These are phyloP conservation scores for Paraphysoderma sedebokerense DNA, from an alignment of 371 early-diverging fungal genomes.

Conservation along the genomic window DNA sequence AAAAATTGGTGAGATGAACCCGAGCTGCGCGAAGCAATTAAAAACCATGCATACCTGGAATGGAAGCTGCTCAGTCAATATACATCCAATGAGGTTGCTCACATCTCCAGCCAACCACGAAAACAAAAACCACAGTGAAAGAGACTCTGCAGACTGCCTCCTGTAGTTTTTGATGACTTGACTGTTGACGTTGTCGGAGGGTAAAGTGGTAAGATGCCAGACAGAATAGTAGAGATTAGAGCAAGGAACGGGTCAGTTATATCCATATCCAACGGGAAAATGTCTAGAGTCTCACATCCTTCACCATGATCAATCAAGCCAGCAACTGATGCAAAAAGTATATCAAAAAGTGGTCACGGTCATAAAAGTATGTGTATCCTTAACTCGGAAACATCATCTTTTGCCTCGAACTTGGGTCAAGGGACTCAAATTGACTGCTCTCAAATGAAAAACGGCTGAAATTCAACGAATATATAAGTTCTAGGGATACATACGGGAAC, in stretches of 20 bases:
- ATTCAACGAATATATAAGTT: not conserved
- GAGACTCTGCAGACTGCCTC: slow-evolving; percentile 26
- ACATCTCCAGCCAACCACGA: slow-evolving; percentile 76
- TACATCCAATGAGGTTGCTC: slow-evolving; percentile 54
- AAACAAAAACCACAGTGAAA: slow-evolving; percentile 47
- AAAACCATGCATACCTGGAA: slow-evolving; percentile 31
- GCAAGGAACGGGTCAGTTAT: too few relatives aligned
- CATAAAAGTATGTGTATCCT: not conserved
- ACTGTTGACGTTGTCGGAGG: slow-evolving; percentile 9
- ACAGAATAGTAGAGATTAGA: too few relatives aligned
- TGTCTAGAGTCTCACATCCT: not conserved
- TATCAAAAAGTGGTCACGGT: slow-evolving; percentile 1
- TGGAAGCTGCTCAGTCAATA: slow-evolving; percentile 49
- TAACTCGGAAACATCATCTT: too few relatives aligned
- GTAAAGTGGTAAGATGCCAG: too few relatives aligned
- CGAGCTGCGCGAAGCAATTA: not conserved
- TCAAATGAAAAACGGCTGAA: not conserved
- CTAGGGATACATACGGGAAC: slow-evolving; percentile 40
- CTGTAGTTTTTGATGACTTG: slow-evolving; percentile 44
- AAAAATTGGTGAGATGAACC: slow-evolving; percentile 20
- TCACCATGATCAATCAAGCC: slow-evolving; percentile 2
- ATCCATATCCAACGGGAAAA: too few relatives aligned
- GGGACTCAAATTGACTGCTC: not conserved
- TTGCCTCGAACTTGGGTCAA: not conserved
- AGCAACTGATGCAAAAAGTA: slow-evolving; percentile 5